Evolutionary conservation across 176 grass and related monocot species (phyloP), one percentile per base, ranked within the genome.

Genomic region (Bothriochloa decipiens): DNA sequence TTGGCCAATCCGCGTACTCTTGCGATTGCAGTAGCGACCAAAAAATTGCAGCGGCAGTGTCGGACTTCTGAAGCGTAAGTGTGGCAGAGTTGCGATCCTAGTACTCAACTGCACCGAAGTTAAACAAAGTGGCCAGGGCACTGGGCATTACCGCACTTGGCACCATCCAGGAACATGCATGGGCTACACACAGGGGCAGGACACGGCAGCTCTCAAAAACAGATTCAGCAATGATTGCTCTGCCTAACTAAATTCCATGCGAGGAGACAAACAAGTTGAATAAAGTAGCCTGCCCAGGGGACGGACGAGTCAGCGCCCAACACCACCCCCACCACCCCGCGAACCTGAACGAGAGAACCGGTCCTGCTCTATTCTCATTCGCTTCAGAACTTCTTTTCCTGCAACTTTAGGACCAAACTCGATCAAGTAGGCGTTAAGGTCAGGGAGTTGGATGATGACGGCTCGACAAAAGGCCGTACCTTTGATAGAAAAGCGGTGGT

Each of bases 191-290:
- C 29, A 32, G 29, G 29, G 29, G 29, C 29, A 15, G 42, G 41
- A 10, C 25, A 15, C 36, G 55, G 20, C 81, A 76, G 74, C 55
- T 84, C 79, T 70, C 65, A 87, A 91, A 70, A 91, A 70, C 39
- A 50, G 63, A 91, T 76, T 71, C 78, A 69, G 76, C 68, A 75
- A 87, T 87, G 10, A 87, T 87, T 91, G 75, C 42, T 11, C 60
- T 4, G 46, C 75, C 69, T 63, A 90, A 87, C 74, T 17, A 75
- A 87, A 87, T 74, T 40, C 74, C 68, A 80, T 52, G 84, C 23
- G 29, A 40, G 28, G 5, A 23, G 36, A 0, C 47, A 87, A 83
- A 37, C 17, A 52, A 15, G 39, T 16, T 64, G 22, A n/a, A 58
- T 10, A 49, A 49, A 49, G 29, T 32, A 32, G 29, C 29, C 29